Evolutionary conservation across 129 eudicot genomes (phyloP), one percentile per base, ranked within the genome.

Genomic region (Artemisia argyi): DNA sequence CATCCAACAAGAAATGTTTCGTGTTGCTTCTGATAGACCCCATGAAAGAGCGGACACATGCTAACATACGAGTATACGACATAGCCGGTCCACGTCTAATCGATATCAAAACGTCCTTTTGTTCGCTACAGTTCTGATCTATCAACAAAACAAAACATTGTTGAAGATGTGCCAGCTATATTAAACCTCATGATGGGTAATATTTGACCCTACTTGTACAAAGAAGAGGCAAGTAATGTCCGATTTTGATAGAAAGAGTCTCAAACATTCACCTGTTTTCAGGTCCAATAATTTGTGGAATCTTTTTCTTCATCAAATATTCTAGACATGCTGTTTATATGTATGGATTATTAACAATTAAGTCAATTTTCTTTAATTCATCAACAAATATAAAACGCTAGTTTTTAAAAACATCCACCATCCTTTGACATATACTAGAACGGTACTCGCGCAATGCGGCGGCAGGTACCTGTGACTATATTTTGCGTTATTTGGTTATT

Each of bases 161-260:
- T 20, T 66, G 32, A 75, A 65, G 60, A 56, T 46, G 66, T 75
- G 73, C 60, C 79, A 75, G 79, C 68, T 75, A 61, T 51, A 50
- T n/a, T 16, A 61, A 26, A 32, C 32, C 61, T 73, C 61, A 72
- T 72, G 19, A 35, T 18, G 49, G 72, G 66, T 65, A 70, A 68
- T 30, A 48, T 15, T 77, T 49, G 70, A 69, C 81, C 81, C 81
- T 69, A 77, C 76, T 13, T 77, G 81, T 69, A 77, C 76, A 35
- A 61, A 70, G 24, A 71, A 71, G 55, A 44, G 59, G 13, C 46
- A 39, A 71, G 67, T 26, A 72, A 58, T 11, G 49, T 48, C 66
- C 66, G 67, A 22, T 18, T 49, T 66, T 46, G 51, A 66, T 75
- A 60, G 35, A 75, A 57, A 66, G 51, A 19, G 60, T 75, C 56